A percentile compares a stretch with the other conserved stretches of the same genome.
Evolutionary conservation across 2,329 filamentous ascomycete genomes (phyloP).

Genomic region (Penicillium sp.): DNA sequence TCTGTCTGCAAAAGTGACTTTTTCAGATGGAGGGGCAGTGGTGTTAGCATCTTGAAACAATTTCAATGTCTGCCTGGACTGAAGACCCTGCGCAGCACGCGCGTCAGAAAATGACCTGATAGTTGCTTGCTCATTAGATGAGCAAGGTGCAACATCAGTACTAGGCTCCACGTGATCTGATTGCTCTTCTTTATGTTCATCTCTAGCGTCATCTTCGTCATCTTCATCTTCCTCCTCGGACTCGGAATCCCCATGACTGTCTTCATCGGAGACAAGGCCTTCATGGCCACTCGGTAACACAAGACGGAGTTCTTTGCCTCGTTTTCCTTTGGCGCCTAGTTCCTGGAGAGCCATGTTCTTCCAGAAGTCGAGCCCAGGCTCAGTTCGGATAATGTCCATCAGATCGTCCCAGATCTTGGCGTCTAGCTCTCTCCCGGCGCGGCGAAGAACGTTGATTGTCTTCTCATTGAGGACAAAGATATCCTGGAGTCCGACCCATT

Average conservation of each 20-base stretch:
- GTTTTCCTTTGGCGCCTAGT: constrained; percentile 8
- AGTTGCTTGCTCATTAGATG: not conserved
- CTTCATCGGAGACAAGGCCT: not conserved
- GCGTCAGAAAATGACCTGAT: not conserved
- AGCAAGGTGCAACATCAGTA: not conserved
- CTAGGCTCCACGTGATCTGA: not conserved
- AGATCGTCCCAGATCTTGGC: constrained; percentile 7
- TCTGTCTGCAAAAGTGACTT: not conserved
- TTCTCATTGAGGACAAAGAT: constrained; percentile 3
- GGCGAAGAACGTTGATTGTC: not conserved
- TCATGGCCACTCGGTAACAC: constrained; percentile 6
- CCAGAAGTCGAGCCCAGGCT: constrained; percentile 11
- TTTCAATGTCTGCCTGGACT: not conserved
- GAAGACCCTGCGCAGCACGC: not conserved
- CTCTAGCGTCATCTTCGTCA: not conserved
- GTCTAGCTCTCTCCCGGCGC: not conserved
- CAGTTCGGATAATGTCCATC: not conserved
- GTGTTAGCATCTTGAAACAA: not conserved
- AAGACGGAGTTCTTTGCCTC: constrained; percentile 1
- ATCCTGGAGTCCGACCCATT: constrained; percentile 5
- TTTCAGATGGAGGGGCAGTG: not conserved
- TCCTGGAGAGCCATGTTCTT: constrained; percentile 13
- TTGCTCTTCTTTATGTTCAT: not conserved
- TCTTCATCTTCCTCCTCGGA: not conserved
- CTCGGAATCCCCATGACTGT: not conserved